Evolutionary conservation across 768 basidiomycete species (phyloP).

Genomic region (Aureoboletus auriporus): DNA sequence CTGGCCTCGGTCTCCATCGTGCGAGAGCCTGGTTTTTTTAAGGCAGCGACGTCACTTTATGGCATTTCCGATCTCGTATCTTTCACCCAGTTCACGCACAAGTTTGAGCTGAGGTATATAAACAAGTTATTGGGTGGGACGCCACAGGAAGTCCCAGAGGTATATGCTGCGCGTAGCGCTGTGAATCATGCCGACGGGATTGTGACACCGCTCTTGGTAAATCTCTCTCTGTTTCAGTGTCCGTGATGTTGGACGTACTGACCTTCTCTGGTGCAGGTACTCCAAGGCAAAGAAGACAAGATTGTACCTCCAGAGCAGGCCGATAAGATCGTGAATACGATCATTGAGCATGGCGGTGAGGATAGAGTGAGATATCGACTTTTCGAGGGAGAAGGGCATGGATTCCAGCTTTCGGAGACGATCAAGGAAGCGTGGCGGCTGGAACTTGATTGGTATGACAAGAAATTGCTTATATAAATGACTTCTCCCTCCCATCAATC

Average conservation of each 20-base stretch:
- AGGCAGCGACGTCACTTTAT: conserved; percentile 18
- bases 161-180: conserved; percentile 60
- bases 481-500: no score
- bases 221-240: conserved; percentile 3
- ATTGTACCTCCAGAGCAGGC: conserved; percentile 71
- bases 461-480: conserved; percentile 2
- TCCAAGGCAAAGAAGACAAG: conserved; percentile 62
- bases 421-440: conserved; percentile 32
- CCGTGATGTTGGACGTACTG: conserved; percentile 1
- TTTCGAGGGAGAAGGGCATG: conserved; percentile 46
- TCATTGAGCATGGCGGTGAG: conserved; percentile 14
- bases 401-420: conserved; percentile 33
- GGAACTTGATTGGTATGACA: conserved; percentile 36
- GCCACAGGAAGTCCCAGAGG: conserved; percentile 46
- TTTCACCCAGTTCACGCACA: conserved; percentile 65
- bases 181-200: conserved; percentile 61
- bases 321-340: conserved; percentile 27
- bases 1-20: no score
- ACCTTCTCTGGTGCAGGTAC: conserved; percentile 39
- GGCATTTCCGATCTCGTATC: conserved; percentile 54
- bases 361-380: conserved; percentile 33
- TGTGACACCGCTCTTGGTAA: conserved; percentile 56
- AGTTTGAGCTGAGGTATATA: conserved; percentile 60
- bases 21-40: no score
- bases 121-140: conserved; percentile 63